A percentile compares a stretch with the other conserved stretches of the same genome.
Conservation (phyloP, 345 rosid species). For the Ceriops zippeliana region DNA sequence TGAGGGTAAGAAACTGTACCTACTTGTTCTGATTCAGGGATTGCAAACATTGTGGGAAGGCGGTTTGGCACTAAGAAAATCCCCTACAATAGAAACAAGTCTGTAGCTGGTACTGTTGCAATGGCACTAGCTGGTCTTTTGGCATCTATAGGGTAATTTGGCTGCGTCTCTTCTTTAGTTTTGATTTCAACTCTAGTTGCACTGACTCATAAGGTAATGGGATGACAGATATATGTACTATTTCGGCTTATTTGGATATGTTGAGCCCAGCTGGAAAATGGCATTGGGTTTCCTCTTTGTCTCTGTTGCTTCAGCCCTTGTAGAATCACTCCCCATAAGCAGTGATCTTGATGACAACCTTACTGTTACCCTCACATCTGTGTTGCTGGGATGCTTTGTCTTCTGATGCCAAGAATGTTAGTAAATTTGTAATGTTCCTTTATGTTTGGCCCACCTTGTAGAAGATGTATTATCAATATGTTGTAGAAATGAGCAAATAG, state of each 20-base stretch:
- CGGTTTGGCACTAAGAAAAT: conserved; percentile 62
- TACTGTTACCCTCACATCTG: conserved; percentile 62
- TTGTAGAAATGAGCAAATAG: not conserved
- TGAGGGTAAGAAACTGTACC: not conserved
- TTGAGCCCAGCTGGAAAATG: conserved; percentile 47
- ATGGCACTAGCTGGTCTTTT: conserved; percentile 70
- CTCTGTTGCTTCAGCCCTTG: conserved; percentile 67
- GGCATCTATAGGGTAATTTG: conserved; percentile 52
- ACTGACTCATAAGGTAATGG: not conserved
- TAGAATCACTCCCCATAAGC: conserved; percentile 89
- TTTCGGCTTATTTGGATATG: conserved; percentile 62
- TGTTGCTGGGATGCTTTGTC: conserved; percentile 59
- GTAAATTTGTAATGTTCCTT: not conserved
- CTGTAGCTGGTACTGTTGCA: conserved; percentile 80
- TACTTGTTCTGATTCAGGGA: conserved; percentile 38
- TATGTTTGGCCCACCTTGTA: not conserved
- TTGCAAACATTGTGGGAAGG: conserved; percentile 91
- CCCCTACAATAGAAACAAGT: conserved; percentile 76
- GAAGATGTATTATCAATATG: not conserved
- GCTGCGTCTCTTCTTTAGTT: not conserved
- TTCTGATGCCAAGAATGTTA: conserved; percentile 14
- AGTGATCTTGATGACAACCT: conserved; percentile 87
- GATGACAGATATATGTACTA: conserved; percentile 62
- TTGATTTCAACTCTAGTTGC: too few species aligned
- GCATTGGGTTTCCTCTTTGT: conserved; percentile 53